Evolutionary conservation across 2,329 filamentous ascomycete species (phyloP), one percentile per base, ranked within the genome.

Genomic region (Tolypocladium sp.): DNA sequence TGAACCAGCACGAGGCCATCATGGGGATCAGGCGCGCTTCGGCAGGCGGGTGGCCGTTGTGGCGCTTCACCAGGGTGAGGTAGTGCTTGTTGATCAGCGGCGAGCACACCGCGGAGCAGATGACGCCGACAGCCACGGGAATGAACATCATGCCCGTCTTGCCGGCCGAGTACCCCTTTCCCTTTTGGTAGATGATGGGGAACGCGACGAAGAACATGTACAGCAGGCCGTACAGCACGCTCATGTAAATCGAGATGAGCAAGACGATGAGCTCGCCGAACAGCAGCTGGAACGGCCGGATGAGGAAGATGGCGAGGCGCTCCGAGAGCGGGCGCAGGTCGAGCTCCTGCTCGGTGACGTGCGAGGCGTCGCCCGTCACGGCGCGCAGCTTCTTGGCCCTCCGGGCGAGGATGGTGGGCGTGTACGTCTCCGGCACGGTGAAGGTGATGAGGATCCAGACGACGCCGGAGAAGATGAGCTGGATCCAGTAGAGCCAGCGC

Each of bases 351-450:
- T 94, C 90, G 0, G 91, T 93, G 44, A 91, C 88, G 68, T 87
- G 88, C 61, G 82, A 82, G 2, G 76, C 64, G 62, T 90, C 82
- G 27, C 87, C 85, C 1, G 89, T 88, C 38, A 84, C 73, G 69
- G 87, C 84, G 57, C 91, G 83, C 61, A 94, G 76, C 70, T 90
- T 89, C 67, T 80, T 79, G 3, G 92, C 92, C 15, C 91, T 82
- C 37, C 75, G 76, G 57, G 83, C 82, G 20, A 97, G 82, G 56
- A 96, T 85, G 0, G 85, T 89, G 0, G 92, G 91, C 0, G 91
- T 87, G 70, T 94, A 96, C 0, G 92, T 96, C 73, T 96, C 92
- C 1, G 91, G 90, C 0, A 96, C 87, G n/a, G 90, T 94, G 73
- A 95, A 92, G 37, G 87, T 88, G 72, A 94, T 92, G 61, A 93